These are phyloP conservation scores for Chlorella sp. DNA, from an alignment of 139 green algal genomes.

Conservation along the genomic window DNA sequence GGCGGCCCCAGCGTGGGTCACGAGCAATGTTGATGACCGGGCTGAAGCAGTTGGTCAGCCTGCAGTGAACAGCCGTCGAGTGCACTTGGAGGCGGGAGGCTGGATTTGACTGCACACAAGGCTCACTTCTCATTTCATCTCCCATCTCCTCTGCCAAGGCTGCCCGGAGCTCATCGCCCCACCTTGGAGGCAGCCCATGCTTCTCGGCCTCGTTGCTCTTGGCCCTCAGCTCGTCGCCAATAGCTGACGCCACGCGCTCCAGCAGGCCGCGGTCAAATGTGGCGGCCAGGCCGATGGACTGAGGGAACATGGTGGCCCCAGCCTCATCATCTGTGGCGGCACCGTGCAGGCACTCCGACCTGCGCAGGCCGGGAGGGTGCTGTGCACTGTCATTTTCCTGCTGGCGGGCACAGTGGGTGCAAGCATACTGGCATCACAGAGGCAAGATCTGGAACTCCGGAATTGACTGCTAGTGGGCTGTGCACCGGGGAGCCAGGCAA, in stretches of 20 bases:
- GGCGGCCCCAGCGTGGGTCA: constrained; percentile 59
- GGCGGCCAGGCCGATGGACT: constrained; percentile 47
- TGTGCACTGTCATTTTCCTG: too few species aligned
- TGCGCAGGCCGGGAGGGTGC: too few species aligned
- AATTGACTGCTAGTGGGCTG: too few species aligned
- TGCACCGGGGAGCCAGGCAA: too few species aligned
- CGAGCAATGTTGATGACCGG: constrained; percentile 67
- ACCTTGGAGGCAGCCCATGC: neutral
- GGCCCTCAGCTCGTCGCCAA: constrained; percentile 44
- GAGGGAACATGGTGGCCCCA: constrained; percentile 33
- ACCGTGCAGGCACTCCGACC: constrained; percentile 46
- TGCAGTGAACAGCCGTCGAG: neutral
- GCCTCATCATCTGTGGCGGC: neutral
- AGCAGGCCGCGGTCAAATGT: constrained; percentile 39
- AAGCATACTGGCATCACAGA: too few species aligned
- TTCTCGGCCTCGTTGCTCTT: constrained; percentile 29
- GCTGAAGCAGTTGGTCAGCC: constrained; percentile 51
- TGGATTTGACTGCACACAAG: too few species aligned
- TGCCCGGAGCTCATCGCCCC: too few species aligned
- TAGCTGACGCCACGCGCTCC: constrained; percentile 22
- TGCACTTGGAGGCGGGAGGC: too few species aligned
- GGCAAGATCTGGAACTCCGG: too few species aligned
- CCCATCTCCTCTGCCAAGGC: too few species aligned
- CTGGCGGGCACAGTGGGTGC: too few species aligned
- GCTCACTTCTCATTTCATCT: too few species aligned